Evolutionary conservation across 2,329 filamentous ascomycete species (phyloP), one percentile per base, ranked within the genome.

Genomic region (Fusarium brachygibbosum): DNA sequence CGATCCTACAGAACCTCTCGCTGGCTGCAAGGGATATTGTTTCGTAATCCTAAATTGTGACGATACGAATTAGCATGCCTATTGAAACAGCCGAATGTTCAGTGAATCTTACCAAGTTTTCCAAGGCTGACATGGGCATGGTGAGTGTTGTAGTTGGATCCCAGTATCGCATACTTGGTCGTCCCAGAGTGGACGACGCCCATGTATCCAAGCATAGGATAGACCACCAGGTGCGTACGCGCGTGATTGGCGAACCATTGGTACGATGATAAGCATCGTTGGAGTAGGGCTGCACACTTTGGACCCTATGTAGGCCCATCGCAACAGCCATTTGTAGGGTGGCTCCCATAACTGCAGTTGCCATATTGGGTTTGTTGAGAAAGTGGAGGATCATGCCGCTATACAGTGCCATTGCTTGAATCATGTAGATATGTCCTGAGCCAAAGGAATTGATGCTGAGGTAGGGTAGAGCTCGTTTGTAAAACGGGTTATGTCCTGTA

Each of bases 1-100:
- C 90, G 63, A 95, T 91, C 77, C 91, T 91, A 80, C 91, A 93
- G 78, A 94, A 94, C 51, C 90, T 88, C 91, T 88, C 23, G 93
- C 79, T 2, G 90, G 91, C 8, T 93, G 83, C 54, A 91, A 88
- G 61, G 87, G 88, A 5, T 89, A 85, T 48, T 90, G 83, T 73
- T 87, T 88, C 2, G 10, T 49, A 59, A 21, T 61, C 56, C 44
- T 57, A 8, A 3, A 16, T 8, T 12, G 4, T 1, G 17, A 17
- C 10, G 1, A 8, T 5, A 19, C 5, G 9, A 29, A 6, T 21
- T 7, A 41, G 29, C 11, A 40, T 6, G n/a, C 23, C 4, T 6
- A n/a, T 29, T 10, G 29, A 29, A 29, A 29, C 11, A 6, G 6
- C 23, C 6, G 23, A 6, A 6, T 25, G 23, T 4, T 4, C 23